phyloP scores from a whole-genome alignment of 1,284 basidiomycete genomes.

The Sanghuangporus weigelae region DNA sequence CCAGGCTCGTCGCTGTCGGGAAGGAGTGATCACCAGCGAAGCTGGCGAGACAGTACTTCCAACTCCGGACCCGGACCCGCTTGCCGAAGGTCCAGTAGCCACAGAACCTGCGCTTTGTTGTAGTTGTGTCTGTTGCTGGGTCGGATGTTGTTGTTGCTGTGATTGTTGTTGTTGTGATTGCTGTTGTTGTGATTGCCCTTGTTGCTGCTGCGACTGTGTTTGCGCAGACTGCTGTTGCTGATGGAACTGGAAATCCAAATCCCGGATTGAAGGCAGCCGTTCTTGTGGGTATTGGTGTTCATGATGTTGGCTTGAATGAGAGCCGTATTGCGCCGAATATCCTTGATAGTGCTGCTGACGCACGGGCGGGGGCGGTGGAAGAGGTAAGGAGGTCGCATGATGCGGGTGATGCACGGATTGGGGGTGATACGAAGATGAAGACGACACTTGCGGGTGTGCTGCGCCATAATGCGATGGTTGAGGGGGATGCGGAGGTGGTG shows the following conservation, averaged over 20 bases:
- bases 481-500: neutral
- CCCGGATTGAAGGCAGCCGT: constrained; percentile 19
- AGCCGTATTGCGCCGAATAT: constrained; percentile 23
- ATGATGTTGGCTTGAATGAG: constrained; percentile 18
- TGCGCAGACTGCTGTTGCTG: constrained; percentile 16
- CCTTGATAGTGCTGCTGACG: constrained; percentile 31
- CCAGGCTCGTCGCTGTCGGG: neutral
- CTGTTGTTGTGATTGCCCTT: constrained; percentile 11
- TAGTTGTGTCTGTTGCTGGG: constrained; percentile 4
- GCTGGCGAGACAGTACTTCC: neutral
- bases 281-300: constrained; percentile 21
- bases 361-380: constrained; percentile 32
- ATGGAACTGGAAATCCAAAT: constrained; percentile 14
- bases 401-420: constrained; percentile 17
- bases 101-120: constrained; percentile 19
- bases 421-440: constrained; percentile 6
- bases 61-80: neutral
- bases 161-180: neutral
- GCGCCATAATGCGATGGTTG: neutral
- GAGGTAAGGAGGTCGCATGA: constrained; percentile 29
- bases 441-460: neutral
- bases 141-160: neutral
- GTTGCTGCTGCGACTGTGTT: constrained; percentile 10
- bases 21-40: neutral
- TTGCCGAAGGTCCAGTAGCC: neutral